Evolutionary conservation across 2,329 filamentous ascomycete species (phyloP).

Genomic region (Didymella pomorum): DNA sequence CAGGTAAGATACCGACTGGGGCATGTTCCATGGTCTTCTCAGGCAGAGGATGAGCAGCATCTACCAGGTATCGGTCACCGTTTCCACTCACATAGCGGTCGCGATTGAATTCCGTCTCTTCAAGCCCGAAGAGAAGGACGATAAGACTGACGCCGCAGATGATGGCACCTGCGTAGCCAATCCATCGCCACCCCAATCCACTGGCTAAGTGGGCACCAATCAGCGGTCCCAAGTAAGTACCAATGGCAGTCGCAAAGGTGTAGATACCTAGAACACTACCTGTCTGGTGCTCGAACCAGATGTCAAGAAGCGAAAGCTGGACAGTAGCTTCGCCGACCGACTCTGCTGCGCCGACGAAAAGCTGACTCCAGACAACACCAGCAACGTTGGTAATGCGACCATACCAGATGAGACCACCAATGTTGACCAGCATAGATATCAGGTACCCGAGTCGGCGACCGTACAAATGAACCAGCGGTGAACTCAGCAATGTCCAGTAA

Average conservation of each 20-base stretch:
- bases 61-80: constrained; percentile 16
- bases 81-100: constrained; percentile 23
- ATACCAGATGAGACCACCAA: constrained; percentile 33
- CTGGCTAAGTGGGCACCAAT: constrained; percentile 27
- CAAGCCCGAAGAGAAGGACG: constrained; percentile 27
- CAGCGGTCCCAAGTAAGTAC: constrained; percentile 28
- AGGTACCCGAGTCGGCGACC: constrained; percentile 30
- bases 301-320: constrained; percentile 27
- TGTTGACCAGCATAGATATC: constrained; percentile 29
- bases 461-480: constrained; percentile 30
- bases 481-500: constrained; percentile 30
- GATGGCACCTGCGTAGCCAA: constrained; percentile 28
- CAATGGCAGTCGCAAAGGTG: constrained; percentile 30
- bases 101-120: constrained; percentile 30
- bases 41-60: constrained; percentile 15
- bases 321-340: constrained; percentile 30
- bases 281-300: constrained; percentile 33
- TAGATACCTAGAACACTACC: constrained; percentile 31
- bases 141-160: constrained; percentile 27
- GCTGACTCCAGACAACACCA: constrained; percentile 31
- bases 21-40: constrained; percentile 17
- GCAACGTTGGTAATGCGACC: constrained; percentile 26
- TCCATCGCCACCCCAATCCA: constrained; percentile 30
- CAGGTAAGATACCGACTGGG: constrained; percentile 7
- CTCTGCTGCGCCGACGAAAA: constrained; percentile 33